phyloP scores from a whole-genome alignment of 139 green algal genomes.

The Dunaliella primolecta region DNA sequence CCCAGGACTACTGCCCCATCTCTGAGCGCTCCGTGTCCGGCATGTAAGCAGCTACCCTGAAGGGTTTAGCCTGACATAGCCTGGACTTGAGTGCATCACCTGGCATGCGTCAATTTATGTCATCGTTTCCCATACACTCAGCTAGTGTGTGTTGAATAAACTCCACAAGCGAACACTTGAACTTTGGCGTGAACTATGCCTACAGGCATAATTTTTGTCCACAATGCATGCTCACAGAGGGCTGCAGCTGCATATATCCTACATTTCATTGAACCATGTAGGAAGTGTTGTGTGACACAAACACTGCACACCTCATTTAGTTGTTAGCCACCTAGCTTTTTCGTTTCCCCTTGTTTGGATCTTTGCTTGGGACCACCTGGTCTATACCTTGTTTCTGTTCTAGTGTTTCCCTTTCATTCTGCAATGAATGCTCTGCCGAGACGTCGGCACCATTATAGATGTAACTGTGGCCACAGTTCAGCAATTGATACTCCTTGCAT shows the following conservation, averaged over 20 bases:
- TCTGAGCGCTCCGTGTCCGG: background rate
- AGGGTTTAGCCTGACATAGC: background rate
- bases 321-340: background rate
- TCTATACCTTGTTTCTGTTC: background rate
- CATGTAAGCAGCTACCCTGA: background rate
- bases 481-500: background rate
- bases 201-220: background rate
- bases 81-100: background rate
- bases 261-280: background rate
- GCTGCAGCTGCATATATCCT: background rate
- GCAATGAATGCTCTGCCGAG: background rate
- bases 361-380: background rate
- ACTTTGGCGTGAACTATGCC: background rate
- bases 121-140: background rate
- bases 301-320: background rate
- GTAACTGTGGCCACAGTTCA: background rate
- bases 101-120: background rate
- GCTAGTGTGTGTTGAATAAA: background rate
- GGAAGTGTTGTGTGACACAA: background rate
- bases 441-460: background rate
- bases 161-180: background rate
- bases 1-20: slow-evolving; percentile 60
- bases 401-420: background rate
- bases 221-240: background rate
- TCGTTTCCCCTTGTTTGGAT: background rate